phyloP scores from a whole-genome alignment of 345 rosid species.

The Populus deltoides region DNA sequence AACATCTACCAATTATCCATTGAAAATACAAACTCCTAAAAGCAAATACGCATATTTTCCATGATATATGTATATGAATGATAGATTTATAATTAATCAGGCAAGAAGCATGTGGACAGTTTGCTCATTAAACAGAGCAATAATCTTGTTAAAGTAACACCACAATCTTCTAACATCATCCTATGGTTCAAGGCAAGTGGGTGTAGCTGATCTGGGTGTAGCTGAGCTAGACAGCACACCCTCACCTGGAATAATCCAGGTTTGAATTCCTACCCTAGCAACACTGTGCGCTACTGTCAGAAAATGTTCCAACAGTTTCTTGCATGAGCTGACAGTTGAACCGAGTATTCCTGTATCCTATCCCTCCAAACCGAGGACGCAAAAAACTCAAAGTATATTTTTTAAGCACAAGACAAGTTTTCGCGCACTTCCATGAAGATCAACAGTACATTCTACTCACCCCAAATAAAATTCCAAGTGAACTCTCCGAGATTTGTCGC shows the following conservation, averaged over 20 bases:
- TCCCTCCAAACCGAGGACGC: background rate
- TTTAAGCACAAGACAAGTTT: background rate
- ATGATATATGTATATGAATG: background rate
- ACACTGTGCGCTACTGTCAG: background rate
- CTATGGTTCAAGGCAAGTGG: background rate
- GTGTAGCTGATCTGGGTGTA: background rate
- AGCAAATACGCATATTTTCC: background rate
- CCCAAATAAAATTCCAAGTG: constrained; percentile 86
- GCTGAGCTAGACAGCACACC: background rate
- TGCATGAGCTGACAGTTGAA: background rate
- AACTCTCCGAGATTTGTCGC: constrained; percentile 65
- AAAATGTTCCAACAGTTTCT: background rate
- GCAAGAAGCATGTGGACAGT: background rate
- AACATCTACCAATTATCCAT: background rate
- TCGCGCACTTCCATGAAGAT: background rate
- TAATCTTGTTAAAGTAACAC: background rate
- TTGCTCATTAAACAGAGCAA: background rate
- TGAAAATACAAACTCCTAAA: background rate
- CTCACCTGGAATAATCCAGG: background rate
- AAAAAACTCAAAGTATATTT: background rate
- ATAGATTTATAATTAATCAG: background rate
- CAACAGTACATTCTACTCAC: constrained; percentile 42
- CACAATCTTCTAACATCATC: background rate
- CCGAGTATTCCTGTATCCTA: background rate
- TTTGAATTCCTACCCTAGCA: background rate